Evolutionary conservation across 805 yeast species (phyloP).

Genomic region (Wickerhamiella qilinensis): DNA sequence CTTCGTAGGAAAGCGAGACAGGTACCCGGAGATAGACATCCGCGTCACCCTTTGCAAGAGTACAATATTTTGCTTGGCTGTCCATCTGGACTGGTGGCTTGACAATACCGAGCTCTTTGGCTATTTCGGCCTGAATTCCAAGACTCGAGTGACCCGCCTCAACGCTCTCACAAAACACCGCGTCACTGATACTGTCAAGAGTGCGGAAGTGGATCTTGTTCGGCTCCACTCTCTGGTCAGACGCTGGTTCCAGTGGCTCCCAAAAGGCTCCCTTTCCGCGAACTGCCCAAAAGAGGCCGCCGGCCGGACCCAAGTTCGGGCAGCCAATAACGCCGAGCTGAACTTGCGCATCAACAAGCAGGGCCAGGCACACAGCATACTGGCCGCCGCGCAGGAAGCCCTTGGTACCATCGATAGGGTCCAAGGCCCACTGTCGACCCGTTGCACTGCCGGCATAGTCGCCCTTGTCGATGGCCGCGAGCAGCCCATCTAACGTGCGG

Average conservation of each 20-base stretch:
- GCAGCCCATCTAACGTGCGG: slow-evolving; percentile 32
- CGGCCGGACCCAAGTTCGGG: slow-evolving; percentile 61
- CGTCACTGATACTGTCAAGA: slow-evolving; percentile 29
- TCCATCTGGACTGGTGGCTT: slow-evolving; percentile 58
- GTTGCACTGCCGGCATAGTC: slow-evolving; percentile 57
- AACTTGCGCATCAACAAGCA: slow-evolving; percentile 72
- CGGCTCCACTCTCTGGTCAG: slow-evolving; percentile 12
- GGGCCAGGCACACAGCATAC: slow-evolving; percentile 87
- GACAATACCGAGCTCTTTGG: slow-evolving; percentile 42
- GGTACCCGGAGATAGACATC: slow-evolving; percentile 87
- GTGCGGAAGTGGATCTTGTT: slow-evolving; percentile 35
- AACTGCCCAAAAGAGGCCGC: slow-evolving; percentile 65
- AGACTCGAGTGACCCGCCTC: slow-evolving; percentile 93
- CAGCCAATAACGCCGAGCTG: slow-evolving; percentile 91
- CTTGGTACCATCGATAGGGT: slow-evolving; percentile 96
- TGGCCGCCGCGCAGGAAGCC: slow-evolving; percentile 95
- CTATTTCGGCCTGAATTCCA: slow-evolving; percentile 65
- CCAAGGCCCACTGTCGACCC: slow-evolving; percentile 92
- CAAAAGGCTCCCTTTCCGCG: slow-evolving; percentile 53
- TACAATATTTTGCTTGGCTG: slow-evolving; percentile 92
- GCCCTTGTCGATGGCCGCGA: slow-evolving; percentile 62
- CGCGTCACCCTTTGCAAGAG: slow-evolving; percentile 78
- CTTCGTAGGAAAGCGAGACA: slow-evolving; percentile 55
- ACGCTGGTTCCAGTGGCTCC: slow-evolving; percentile 25
- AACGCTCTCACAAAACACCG: slow-evolving; percentile 79